Evolutionary conservation across 78 protist genomes (phyloP), one percentile per base, ranked within the genome.

Genomic region (Diacronema lutheri): DNA sequence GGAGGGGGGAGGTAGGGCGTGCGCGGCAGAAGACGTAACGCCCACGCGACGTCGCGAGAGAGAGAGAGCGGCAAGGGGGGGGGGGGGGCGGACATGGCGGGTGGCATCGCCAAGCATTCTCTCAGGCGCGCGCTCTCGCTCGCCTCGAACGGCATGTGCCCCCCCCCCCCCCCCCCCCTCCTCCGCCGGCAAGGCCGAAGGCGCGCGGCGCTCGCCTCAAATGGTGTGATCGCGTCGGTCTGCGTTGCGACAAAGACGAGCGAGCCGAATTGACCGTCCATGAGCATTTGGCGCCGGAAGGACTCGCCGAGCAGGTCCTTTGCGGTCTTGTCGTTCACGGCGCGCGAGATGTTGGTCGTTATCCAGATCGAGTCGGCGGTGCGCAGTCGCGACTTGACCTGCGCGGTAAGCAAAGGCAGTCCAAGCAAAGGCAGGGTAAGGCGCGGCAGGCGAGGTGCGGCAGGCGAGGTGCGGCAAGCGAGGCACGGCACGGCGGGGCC

Each of bases 191-290:
- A n/a, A n/a, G n/a, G n/a, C n/a, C n/a, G 61, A 19, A 16, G 16
- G 11, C 16, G 61, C 16, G 16, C 61, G 29, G 16, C 29, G 29
- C 61, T 57, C 61, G 16, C 29, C 11, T 64, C n/a, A 14, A 26
- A 14, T 26, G 14, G 11, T 19, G 21, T 11, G 44, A 71, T 6
- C 58, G 5, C 58, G 58, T 71, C 79, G 35, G 50, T 55, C 82
- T 76, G 69, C 55, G 85, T 80, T 10, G 85, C 85, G 56, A 80
- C 37, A 72, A 80, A 80, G 60, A 41, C 33, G 58, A 80, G 71
- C 33, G 40, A 31, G 40, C 73, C 61, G 31, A 25, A 80, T 60
- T 80, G 85, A 6, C 85, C 85, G 58, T 80, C 85, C 85, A 80
- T 80, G 21, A 80, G 73, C 31, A 80, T 57, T 41, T 80, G 74